These are phyloP conservation scores for Brassica balearica DNA, from an alignment of 441 rosid genomes.

Conservation along the genomic window DNA sequence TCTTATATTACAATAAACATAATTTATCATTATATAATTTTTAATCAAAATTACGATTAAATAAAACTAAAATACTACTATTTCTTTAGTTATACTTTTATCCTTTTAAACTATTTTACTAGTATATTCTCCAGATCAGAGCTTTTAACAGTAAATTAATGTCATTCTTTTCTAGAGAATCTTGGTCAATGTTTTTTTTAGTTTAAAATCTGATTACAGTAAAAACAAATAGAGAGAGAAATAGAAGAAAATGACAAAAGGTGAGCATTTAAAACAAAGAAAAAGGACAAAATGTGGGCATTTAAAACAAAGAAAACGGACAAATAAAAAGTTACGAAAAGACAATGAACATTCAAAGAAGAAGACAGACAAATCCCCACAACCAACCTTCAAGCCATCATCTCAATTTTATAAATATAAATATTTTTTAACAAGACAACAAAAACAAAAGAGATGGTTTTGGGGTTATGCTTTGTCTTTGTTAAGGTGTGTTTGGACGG, in stretches of 20 bases:
- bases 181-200: constrained; percentile 40
- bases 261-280: neutral
- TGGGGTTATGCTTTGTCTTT: constrained; percentile 67
- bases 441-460: constrained; percentile 50
- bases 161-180: constrained; percentile 25
- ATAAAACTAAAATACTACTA: neutral
- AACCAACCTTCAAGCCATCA: constrained; percentile 36
- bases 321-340: constrained; percentile 39
- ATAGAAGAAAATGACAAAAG: constrained; percentile 36
- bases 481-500: constrained; percentile 72
- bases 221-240: constrained; percentile 41
- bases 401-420: constrained; percentile 6
- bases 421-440: constrained; percentile 24
- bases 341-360: constrained; percentile 37
- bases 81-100: neutral
- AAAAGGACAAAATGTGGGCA: constrained; percentile 38
- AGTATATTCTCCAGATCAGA: neutral
- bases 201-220: constrained; percentile 1
- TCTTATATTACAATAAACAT: neutral
- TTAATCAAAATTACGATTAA: neutral
- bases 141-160: constrained; percentile 11
- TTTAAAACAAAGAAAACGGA: constrained; percentile 35
- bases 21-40: neutral
- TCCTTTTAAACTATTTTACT: neutral
- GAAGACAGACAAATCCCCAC: constrained; percentile 44